Conservation (phyloP, 257 asterid genomes). For the Eucommia ulmoides region DNA sequence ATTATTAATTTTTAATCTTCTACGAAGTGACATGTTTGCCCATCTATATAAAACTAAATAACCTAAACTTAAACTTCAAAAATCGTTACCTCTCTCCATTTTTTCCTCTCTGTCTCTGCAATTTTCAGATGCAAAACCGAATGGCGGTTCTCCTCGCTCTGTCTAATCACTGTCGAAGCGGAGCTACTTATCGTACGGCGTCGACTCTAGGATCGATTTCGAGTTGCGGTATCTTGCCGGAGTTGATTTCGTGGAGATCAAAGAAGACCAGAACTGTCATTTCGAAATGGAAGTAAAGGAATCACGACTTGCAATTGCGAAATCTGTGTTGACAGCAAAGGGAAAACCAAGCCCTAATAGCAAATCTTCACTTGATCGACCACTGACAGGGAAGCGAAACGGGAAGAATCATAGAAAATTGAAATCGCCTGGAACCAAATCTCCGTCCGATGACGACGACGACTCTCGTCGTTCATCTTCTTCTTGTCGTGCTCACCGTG, state of each 20-base stretch:
- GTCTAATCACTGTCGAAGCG: slow-evolving; percentile 68
- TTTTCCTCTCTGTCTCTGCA: too few relatives aligned
- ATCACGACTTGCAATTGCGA: slow-evolving; percentile 5
- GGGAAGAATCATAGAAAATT: slow-evolving; percentile 23
- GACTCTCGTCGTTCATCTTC: too few relatives aligned
- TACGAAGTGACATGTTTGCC: too few relatives aligned
- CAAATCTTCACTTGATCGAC: slow-evolving; percentile 40
- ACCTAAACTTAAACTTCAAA: too few relatives aligned
- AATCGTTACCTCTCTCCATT: too few relatives aligned
- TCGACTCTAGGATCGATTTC: slow-evolving; percentile 81
- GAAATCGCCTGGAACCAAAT: slow-evolving; percentile 20
- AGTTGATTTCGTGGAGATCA: slow-evolving; percentile 30
- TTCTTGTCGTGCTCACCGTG: too few relatives aligned
- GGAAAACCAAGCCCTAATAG: slow-evolving; percentile 20
- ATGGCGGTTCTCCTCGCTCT: too few relatives aligned
- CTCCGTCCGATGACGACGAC: slow-evolving; percentile 17
- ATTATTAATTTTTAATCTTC: too few relatives aligned
- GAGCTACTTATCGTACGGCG: slow-evolving; percentile 73
- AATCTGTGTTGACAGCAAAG: slow-evolving; percentile 12
- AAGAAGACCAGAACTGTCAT: slow-evolving; percentile 6
- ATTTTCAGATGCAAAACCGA: too few relatives aligned
- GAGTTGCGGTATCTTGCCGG: slow-evolving; percentile 72
- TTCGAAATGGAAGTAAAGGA: slow-evolving; percentile 9
- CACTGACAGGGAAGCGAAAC: slow-evolving; percentile 31
- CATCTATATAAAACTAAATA: too few relatives aligned